These are phyloP conservation scores for Neocatenulostroma microsporum DNA, from an alignment of 2,329 filamentous ascomycete genomes.

Conservation along the genomic window DNA sequence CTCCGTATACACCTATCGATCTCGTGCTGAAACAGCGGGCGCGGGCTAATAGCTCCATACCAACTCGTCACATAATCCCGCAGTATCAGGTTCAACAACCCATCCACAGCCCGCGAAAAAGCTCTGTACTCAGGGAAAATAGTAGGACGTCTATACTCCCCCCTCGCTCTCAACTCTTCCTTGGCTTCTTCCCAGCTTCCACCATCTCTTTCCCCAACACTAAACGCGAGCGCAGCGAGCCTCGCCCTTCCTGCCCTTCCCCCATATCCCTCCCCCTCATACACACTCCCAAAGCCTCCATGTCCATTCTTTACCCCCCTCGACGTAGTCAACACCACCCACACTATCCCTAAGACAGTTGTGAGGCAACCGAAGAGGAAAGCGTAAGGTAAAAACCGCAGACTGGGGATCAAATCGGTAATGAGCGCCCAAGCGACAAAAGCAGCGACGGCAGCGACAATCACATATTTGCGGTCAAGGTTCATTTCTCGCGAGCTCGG, in stretches of 20 bases:
- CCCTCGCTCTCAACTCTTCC: slow-evolving; percentile 55
- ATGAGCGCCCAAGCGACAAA: slow-evolving; percentile 85
- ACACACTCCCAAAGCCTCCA: too few species aligned
- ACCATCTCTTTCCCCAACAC: slow-evolving; percentile 28
- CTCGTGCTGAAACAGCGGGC: slow-evolving; percentile 72
- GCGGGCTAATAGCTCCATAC: slow-evolving; percentile 80
- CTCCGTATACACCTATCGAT: slow-evolving; percentile 72
- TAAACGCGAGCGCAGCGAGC: slow-evolving; percentile 20
- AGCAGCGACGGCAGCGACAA: slow-evolving; percentile 58
- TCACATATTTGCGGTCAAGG: slow-evolving; percentile 65
- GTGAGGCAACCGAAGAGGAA: slow-evolving; percentile 62
- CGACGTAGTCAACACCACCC: slow-evolving; percentile 56
- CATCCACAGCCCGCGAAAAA: slow-evolving; percentile 73
- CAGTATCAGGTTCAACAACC: slow-evolving; percentile 65
- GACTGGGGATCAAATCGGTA: slow-evolving; percentile 69
- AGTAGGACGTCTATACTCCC: slow-evolving; percentile 59
- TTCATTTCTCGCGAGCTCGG: slow-evolving; percentile 46
- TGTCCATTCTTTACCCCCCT: slow-evolving; percentile 34
- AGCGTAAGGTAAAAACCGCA: slow-evolving; percentile 80
- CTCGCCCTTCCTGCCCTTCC: too few species aligned
- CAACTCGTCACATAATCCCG: slow-evolving; percentile 82
- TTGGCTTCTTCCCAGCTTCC: slow-evolving; percentile 64
- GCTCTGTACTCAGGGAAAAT: slow-evolving; percentile 69
- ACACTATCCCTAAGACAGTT: slow-evolving; percentile 48
- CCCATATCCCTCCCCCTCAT: slow-evolving; percentile 9